A percentile compares a stretch with the other conserved stretches of the same genome.
Conservation (phyloP, 2,329 filamentous ascomycete genomes). For the Colletotrichum nymphaeae region DNA sequence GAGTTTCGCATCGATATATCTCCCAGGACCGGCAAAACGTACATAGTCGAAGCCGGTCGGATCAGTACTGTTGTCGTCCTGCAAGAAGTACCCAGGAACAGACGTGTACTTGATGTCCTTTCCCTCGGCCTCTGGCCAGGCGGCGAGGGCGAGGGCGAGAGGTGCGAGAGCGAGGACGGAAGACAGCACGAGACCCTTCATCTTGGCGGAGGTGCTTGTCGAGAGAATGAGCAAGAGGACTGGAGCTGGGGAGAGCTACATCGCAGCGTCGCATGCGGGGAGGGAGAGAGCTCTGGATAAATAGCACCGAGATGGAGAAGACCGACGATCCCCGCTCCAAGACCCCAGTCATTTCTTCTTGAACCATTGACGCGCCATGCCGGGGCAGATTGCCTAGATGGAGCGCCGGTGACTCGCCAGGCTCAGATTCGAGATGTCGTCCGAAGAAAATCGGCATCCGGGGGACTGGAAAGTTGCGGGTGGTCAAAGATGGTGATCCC, state of each 20-base stretch:
- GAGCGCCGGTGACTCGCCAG: background rate
- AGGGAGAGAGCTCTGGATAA: conserved; percentile 25
- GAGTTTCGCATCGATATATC: no score
- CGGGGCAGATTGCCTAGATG: conserved; percentile 31
- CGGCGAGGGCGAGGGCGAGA: conserved; percentile 42
- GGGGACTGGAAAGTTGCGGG: background rate
- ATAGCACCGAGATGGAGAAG: conserved; percentile 18
- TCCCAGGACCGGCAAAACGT: conserved; percentile 39
- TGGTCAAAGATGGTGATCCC: conserved; percentile 14
- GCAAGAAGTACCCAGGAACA: conserved; percentile 71
- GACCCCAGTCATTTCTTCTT: conserved; percentile 9
- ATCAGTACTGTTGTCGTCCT: conserved; percentile 69
- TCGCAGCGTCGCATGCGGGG: conserved; percentile 20
- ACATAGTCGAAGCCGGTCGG: conserved; percentile 73
- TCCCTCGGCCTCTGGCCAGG: conserved; percentile 46
- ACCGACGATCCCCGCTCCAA: conserved; percentile 9
- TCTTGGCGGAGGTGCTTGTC: conserved; percentile 39
- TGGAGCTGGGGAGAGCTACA: conserved; percentile 2
- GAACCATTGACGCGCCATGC: conserved; percentile 34
- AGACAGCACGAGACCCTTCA: conserved; percentile 47
- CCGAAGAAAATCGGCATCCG: conserved; percentile 17
- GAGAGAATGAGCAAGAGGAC: conserved; percentile 4
- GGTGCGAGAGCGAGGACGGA: conserved; percentile 44
- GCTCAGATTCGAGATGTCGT: conserved; percentile 26
- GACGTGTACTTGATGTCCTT: conserved; percentile 69